A percentile compares a stretch with the other conserved stretches of the same genome.
phyloP scores from a whole-genome alignment of 2,329 filamentous ascomycete genomes.

The Polytolypa hystricis region DNA sequence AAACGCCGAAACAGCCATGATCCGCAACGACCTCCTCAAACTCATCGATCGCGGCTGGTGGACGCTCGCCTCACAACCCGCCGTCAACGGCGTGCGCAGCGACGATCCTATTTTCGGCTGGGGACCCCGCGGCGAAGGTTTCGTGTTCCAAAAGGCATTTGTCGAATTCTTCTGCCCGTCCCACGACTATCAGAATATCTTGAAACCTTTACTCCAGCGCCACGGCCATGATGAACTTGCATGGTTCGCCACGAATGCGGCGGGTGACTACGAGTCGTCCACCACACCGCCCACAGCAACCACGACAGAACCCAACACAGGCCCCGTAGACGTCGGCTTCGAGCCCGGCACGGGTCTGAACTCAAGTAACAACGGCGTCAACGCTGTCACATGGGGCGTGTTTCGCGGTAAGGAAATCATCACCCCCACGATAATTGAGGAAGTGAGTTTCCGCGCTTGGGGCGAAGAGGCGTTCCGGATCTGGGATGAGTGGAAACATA shows the following conservation, averaged over 20 bases:
- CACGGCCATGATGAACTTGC: constrained; percentile 58
- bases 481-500: constrained; percentile 84
- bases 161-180: constrained; percentile 86
- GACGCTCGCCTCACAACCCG: constrained; percentile 91
- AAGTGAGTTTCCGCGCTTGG: constrained; percentile 89
- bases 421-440: constrained; percentile 92
- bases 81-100: constrained; percentile 74
- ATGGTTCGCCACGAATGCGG: constrained; percentile 75
- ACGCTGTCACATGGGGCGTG: constrained; percentile 93
- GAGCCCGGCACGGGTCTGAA: constrained; percentile 39
- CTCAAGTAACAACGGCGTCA: constrained; percentile 49
- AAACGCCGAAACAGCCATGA: constrained; percentile 66
- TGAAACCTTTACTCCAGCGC: constrained; percentile 52
- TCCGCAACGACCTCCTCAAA: constrained; percentile 60
- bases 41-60: constrained; percentile 83
- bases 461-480: constrained; percentile 91
- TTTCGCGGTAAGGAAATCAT: constrained; percentile 94
- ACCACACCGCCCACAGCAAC: constrained; percentile 21
- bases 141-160: constrained; percentile 97
- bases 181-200: constrained; percentile 52
- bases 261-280: constrained; percentile 65
- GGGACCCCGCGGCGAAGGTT: constrained; percentile 75
- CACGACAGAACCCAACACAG: constrained; percentile 6
- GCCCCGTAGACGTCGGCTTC: constrained; percentile 10
- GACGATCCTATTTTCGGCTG: constrained; percentile 76